These are phyloP conservation scores for Mycogone perniciosa DNA, from an alignment of 2,329 filamentous ascomycete species.

Conservation along the genomic window DNA sequence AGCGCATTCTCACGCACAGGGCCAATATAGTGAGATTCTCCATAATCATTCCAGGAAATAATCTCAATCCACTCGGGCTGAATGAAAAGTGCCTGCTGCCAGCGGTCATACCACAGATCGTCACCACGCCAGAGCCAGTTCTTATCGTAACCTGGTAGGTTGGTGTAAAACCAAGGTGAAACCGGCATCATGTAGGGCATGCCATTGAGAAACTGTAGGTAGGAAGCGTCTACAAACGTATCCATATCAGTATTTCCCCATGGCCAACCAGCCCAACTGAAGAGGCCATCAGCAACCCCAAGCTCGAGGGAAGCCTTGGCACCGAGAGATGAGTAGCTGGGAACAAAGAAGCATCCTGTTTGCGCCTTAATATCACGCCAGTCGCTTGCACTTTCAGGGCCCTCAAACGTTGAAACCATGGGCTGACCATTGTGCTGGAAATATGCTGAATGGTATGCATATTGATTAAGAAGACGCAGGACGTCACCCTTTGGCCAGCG, in stretches of 20 bases:
- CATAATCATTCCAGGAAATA: conserved; percentile 44
- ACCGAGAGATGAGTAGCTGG: no score
- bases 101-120: conserved; percentile 52
- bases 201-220: conserved; percentile 28
- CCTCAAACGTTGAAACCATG: no score
- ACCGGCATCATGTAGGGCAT: conserved; percentile 44
- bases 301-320: conserved; percentile 44
- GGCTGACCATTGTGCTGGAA: no score
- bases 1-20: conserved; percentile 36
- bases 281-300: conserved; percentile 40
- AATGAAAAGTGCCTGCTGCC: conserved; percentile 41
- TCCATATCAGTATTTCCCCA: conserved; percentile 25
- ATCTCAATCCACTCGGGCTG: conserved; percentile 42
- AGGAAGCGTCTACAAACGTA: conserved; percentile 30
- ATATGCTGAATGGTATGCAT: conserved; percentile 33
- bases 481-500: conserved; percentile 41
- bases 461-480: no score
- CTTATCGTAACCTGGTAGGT: conserved; percentile 33
- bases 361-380: no score
- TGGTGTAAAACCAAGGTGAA: conserved; percentile 14
- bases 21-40: conserved; percentile 49
- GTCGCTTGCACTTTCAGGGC: no score
- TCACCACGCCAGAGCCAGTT: conserved; percentile 55
- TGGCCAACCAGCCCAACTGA: conserved; percentile 42
- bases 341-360: no score